Evolutionary conservation across 148 eudicot genomes (phyloP), one percentile per base, ranked within the genome.

Genomic region (Spergularia marina): DNA sequence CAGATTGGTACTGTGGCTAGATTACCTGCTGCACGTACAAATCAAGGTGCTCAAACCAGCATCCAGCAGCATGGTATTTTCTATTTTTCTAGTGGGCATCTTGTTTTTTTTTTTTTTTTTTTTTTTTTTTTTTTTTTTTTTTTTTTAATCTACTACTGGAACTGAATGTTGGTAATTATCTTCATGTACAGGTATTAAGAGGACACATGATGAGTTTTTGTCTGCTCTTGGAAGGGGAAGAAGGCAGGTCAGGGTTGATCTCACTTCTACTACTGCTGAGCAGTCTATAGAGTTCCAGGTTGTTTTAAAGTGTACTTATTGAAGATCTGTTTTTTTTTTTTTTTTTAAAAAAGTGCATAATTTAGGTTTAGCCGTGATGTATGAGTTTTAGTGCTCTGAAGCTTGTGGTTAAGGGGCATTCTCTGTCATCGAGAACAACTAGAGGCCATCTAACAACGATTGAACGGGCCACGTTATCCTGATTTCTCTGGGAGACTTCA

Each of bases 221-320:
- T 47, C 74, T 21, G 73, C 84, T 76, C 85, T 84, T 80, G 87
- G 70, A 67, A 82, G 75, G 71, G 83, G 74, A 12, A 77, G 79
- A 47, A 74, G 66, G 85, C 80, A 68, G 63, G 71, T 57, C 39
- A 73, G 59, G 61, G 53, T 40, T 53, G 74, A 41, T 10, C 21
- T 30, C 47, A 52, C 30, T 36, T 11, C 75, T 75, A 57, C 62
- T 67, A 56, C 41, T 61, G 66, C 66, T 51, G 76, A 59, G 25
- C 53, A 49, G n/a, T 57, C 41, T 64, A 44, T 23, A 80, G 84
- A 81, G 52, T 59, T 80, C 5, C 73, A 74, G 82, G 82, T 87
- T 25, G 18, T 41, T 70, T 53, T 78, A 59, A 54, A 30, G 20
- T 36, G 10, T 49, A 34, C 15, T 63, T 16, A 16, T 51, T 62